Conservation (phyloP, 2,329 filamentous ascomycete species). For the Diaporthe sp. region DNA sequence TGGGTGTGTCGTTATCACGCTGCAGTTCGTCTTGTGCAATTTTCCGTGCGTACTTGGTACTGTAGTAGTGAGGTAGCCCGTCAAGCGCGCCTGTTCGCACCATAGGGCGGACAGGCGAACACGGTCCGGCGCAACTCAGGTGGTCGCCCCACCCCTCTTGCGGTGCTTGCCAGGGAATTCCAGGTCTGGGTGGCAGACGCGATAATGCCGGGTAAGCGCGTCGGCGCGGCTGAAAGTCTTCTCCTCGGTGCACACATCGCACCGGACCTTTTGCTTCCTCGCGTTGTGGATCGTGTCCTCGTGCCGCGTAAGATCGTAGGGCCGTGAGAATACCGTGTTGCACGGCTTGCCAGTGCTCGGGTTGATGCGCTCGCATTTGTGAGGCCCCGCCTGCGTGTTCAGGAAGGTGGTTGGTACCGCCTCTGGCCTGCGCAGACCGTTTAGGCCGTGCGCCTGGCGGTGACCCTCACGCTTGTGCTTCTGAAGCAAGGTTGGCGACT, state of each 20-base stretch:
- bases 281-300: constrained; percentile 98
- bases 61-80: background rate
- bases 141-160: constrained; percentile 50
- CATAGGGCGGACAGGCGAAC: background rate
- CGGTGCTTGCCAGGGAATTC: constrained; percentile 79
- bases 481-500: constrained; percentile 87
- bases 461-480: constrained; percentile 97
- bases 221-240: constrained; percentile 98
- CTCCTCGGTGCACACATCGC: constrained; percentile 92
- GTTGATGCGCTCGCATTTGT: constrained; percentile 93
- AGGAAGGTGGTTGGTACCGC: constrained; percentile 68
- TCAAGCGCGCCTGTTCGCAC: background rate
- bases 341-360: constrained; percentile 95
- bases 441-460: constrained; percentile 75
- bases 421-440: constrained; percentile 51
- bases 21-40: background rate
- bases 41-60: background rate
- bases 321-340: constrained; percentile 92
- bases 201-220: constrained; percentile 92
- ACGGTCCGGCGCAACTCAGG: background rate
- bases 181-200: constrained; percentile 92
- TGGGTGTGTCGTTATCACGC: background rate
- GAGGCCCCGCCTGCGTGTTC: constrained; percentile 92
- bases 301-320: constrained; percentile 95
- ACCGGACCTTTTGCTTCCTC: constrained; percentile 94